These are phyloP conservation scores for Arthromyces matolae DNA, from an alignment of 768 basidiomycete species.

Conservation along the genomic window DNA sequence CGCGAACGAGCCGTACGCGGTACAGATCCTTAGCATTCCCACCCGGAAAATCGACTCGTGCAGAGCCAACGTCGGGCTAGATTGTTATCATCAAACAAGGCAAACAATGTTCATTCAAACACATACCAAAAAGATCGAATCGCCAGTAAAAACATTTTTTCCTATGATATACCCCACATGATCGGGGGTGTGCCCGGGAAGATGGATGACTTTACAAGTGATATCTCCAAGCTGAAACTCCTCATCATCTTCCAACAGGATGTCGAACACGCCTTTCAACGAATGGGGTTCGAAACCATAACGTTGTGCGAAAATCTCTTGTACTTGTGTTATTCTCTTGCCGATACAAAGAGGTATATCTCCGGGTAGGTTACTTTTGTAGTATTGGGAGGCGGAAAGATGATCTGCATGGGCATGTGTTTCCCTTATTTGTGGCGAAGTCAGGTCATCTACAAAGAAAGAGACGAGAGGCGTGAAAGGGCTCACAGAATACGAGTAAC, in stretches of 20 bases:
- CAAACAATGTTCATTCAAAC: background rate
- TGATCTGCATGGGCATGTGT: slow-evolving; percentile 40
- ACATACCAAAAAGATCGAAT: slow-evolving; percentile 31
- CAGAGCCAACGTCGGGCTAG: slow-evolving; percentile 36
- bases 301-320: slow-evolving; percentile 29
- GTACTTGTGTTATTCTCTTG: slow-evolving; percentile 29
- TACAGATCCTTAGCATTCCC: slow-evolving; percentile 33
- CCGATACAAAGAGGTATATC: slow-evolving; percentile 33
- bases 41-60: slow-evolving; percentile 36
- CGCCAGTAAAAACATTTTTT: slow-evolving; percentile 34
- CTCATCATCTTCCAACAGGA: slow-evolving; percentile 31
- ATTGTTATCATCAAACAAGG: background rate
- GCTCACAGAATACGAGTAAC: slow-evolving; percentile 32
- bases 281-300: slow-evolving; percentile 26
- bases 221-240: slow-evolving; percentile 28
- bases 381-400: slow-evolving; percentile 33
- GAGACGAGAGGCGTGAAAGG: too few species aligned
- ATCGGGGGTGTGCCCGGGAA: slow-evolving; percentile 29
- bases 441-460: background rate
- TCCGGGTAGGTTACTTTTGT: slow-evolving; percentile 25
- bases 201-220: slow-evolving; percentile 28
- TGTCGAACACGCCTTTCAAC: slow-evolving; percentile 28
- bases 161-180: slow-evolving; percentile 32
- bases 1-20: slow-evolving; percentile 18
- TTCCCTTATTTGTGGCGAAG: slow-evolving; percentile 18